Evolutionary conservation across 139 green algal species (phyloP), one percentile per base, ranked within the genome.

Genomic region (Chlorella sp.): DNA sequence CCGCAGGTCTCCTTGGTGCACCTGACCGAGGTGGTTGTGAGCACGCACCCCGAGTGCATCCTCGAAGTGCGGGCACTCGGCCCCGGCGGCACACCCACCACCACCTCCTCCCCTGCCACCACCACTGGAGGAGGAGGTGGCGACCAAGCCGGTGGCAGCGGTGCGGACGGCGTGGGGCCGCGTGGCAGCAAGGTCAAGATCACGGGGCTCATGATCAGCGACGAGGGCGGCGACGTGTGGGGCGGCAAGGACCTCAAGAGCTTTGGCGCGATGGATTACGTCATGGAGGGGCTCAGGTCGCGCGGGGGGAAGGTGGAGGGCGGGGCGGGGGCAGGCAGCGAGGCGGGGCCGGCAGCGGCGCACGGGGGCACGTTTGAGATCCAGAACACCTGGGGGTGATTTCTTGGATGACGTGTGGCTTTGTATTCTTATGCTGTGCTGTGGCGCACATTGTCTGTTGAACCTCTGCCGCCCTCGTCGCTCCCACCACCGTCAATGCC

Each of bases 191-290:
- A 67, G 61, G 61, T 67, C 29, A 67, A 67, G 61, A 67, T 67
- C 14, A 22, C 61, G 29, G 61, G 61, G n/a, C 23, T 67, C n/a
- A 67, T 67, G 3, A 30, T 67, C 3, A 67, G 61, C 27, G 61
- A 67, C 29, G 61, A 67, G 14, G 61, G n/a, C 61, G 29, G 27
- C 3, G 27, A 22, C 3, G 3, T 34, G 23, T 6, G 6, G 6
- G 27, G 6, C 2, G 3, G 3, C 3, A 67, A 34, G n/a, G 23
- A 27, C 2, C 61, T 67, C n/a, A 30, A 30, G 23, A 30, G 29
- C n/a, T 67, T 67, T 27, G 3, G 29, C 29, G 61, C 61, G n/a
- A 17, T 67, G 61, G 61, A 67, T 4, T 67, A 36, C 34, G 61
- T 67, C 2, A 34, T 24, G 42, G 42, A 55, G 10, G 42, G 42